Base-by-base conservation (phyloP, 495 filamentous ascomycete genomes). In the Lasiosphaeriaceae sp. region DNA sequence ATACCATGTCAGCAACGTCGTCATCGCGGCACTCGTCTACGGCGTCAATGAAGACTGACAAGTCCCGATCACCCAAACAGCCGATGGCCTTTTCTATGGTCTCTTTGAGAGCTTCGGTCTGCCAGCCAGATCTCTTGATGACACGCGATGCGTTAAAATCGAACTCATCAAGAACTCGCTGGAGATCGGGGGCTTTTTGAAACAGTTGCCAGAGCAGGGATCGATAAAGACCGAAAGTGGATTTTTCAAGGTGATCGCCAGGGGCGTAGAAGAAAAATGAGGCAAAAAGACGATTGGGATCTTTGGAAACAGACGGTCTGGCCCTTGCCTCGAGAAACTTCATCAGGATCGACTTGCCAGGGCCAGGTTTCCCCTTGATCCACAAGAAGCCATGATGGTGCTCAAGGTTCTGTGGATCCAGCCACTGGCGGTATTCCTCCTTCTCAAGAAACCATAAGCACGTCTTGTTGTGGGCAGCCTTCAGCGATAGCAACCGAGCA, bases 361-460 rank as follows among this genome's bases (percentile, higher is more conserved):
- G 62, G 3, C 77, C 79, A 4, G 79, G 77, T 48, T 82, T 81
- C 7, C 79, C 79, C 50, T 70, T 78, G 41, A 83, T 74, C 80
- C 80, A 83, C 14, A 83, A 52, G 37, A 83, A 69, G 11, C 79
- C 77, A 54, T 75, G 66, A 58, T 77, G 74, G 20, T 76, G 46
- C 3, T 21, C 9, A 21, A 72, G 41, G 26, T 71, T 63, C 2
- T 23, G 31, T 3, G 55, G 23, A 50, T 78, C 65, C 11, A 80
- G 68, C 79, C 78, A 83, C 11, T 57, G 43, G 16, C 45, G 12
- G 51, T 77, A 81, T 20, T 71, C 61, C 0, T 59, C 50, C 11
- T 71, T 65, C 2, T 58, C 57, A 2, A 79, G 58, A 26, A 83
- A 54, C 79, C 78, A 83, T 58, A 58, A 35, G 50, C 78, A 82